Percentiles rank a stretch among this genome's conserved stretches.
These are phyloP conservation scores for Prunus mira DNA, from an alignment of 306 rosid species.

Conservation along the genomic window DNA sequence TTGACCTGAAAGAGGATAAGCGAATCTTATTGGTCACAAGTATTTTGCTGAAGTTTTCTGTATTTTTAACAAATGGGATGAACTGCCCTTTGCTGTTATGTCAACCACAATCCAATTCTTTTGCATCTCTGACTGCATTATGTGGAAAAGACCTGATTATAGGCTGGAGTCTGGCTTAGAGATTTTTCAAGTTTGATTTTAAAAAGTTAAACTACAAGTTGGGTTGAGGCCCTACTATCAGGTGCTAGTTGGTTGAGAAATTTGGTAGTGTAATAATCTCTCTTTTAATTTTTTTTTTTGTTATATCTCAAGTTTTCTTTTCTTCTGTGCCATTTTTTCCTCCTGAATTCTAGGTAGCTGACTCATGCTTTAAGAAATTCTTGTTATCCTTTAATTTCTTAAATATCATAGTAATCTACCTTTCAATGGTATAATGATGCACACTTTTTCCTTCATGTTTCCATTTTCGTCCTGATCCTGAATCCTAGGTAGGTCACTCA, in stretches of 20 bases:
- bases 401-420: neutral
- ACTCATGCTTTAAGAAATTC: neutral
- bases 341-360: neutral
- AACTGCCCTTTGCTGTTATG: neutral
- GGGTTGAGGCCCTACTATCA: neutral
- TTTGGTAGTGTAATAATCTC: neutral
- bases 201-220: neutral
- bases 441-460: neutral
- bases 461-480: neutral
- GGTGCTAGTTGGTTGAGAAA: neutral
- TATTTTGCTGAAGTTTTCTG: neutral
- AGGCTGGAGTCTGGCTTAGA: neutral
- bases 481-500: neutral
- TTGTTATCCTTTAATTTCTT: neutral
- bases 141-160: neutral
- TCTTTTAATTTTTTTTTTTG: neutral
- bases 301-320: neutral
- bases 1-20: neutral
- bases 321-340: neutral
- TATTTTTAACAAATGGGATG: neutral
- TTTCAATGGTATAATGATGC: neutral
- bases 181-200: neutral
- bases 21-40: neutral
- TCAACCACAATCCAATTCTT: neutral
- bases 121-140: neutral